These are phyloP conservation scores for Penicillium paradoxum DNA, from an alignment of 495 filamentous ascomycete genomes.

Conservation along the genomic window DNA sequence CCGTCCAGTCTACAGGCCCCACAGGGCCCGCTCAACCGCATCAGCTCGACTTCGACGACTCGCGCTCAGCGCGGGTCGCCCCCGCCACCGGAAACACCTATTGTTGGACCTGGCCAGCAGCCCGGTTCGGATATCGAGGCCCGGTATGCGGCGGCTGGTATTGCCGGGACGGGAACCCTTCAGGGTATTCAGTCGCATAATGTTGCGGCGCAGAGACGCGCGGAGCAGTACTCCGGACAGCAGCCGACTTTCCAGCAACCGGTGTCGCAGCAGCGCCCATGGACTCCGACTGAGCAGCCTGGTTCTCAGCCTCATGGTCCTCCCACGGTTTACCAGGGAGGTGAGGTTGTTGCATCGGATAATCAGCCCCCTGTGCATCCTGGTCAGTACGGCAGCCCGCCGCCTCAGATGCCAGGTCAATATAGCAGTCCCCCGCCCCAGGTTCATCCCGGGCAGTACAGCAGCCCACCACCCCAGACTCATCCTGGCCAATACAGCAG, in stretches of 20 bases:
- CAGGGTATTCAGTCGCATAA: slow-evolving; percentile 76
- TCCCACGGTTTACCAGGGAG: slow-evolving; percentile 87
- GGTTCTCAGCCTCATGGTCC: slow-evolving; percentile 87
- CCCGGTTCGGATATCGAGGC: slow-evolving; percentile 80
- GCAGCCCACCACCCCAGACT: slow-evolving; percentile 20
- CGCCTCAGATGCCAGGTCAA: slow-evolving; percentile 5
- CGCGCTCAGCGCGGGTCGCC: slow-evolving; percentile 88
- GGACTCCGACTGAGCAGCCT: slow-evolving; percentile 93
- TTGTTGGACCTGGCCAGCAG: slow-evolving; percentile 63
- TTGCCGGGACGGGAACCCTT: slow-evolving; percentile 77
- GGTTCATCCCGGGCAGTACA: slow-evolving; percentile 28
- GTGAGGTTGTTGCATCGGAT: slow-evolving; percentile 47
- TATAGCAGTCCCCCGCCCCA: slow-evolving; percentile 8
- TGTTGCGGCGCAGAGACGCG: slow-evolving; percentile 71
- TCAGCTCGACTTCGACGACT: slow-evolving; percentile 88
- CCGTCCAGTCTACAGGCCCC: slow-evolving; percentile 37
- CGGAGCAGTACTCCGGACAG: slow-evolving; percentile 64
- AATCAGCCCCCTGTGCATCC: slow-evolving; percentile 18
- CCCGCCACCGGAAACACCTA: slow-evolving; percentile 92
- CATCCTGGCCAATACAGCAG: slow-evolving; percentile 12
- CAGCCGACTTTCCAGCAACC: slow-evolving; percentile 40
- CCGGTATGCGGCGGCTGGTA: slow-evolving; percentile 81
- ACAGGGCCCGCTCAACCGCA: slow-evolving; percentile 57
- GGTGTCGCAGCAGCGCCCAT: slow-evolving; percentile 62
- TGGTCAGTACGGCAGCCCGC: slow-evolving; percentile 3